These are phyloP conservation scores for Trifolium dubium DNA, from an alignment of 306 rosid genomes.

Conservation along the genomic window DNA sequence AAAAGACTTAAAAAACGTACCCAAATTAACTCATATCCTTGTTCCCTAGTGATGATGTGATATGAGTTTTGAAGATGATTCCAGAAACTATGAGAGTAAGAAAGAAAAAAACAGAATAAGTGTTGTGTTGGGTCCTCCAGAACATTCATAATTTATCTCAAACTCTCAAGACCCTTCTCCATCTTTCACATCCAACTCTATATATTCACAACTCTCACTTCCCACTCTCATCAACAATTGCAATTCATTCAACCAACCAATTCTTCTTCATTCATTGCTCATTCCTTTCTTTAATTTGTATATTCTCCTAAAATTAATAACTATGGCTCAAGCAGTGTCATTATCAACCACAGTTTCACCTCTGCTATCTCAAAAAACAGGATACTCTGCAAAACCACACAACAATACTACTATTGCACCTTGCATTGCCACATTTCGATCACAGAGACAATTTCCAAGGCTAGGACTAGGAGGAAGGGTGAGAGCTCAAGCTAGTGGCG, in stretches of 20 bases:
- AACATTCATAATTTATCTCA: slow-evolving; percentile 46
- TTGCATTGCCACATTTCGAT: slow-evolving; percentile 47
- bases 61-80: slow-evolving; percentile 42
- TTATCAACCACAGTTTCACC: slow-evolving; percentile 46
- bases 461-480: slow-evolving; percentile 34
- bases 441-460: slow-evolving; percentile 22
- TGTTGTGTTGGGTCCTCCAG: slow-evolving; percentile 49
- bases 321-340: slow-evolving; percentile 66
- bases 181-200: slow-evolving; percentile 49
- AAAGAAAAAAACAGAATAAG: slow-evolving; percentile 6
- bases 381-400: slow-evolving; percentile 19
- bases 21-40: neutral
- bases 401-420: slow-evolving; percentile 29
- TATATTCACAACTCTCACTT: slow-evolving; percentile 42
- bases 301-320: neutral
- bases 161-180: slow-evolving; percentile 59
- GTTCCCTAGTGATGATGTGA: neutral
- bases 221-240: neutral
- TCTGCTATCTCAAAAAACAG: slow-evolving; percentile 44
- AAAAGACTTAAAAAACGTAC: neutral
- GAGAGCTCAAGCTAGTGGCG: slow-evolving; percentile 55
- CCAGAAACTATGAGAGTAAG: slow-evolving; percentile 51
- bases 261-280: too few species aligned
- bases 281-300: neutral
- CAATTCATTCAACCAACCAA: neutral